Evolutionary conservation across 306 rosid species (phyloP), one percentile per base, ranked within the genome.

Genomic region (Hippophae rhamnoides): DNA sequence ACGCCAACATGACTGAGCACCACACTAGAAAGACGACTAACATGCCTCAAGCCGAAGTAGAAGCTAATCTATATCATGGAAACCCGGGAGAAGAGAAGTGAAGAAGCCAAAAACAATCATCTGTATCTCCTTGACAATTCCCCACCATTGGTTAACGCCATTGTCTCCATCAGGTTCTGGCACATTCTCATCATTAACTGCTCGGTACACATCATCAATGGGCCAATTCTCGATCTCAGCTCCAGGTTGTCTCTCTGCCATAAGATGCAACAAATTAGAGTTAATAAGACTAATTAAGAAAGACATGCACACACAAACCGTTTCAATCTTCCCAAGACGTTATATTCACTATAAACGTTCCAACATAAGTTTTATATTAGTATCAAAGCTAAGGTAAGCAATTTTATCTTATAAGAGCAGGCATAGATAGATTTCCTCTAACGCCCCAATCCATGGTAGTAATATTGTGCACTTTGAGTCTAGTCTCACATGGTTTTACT

Each of bases 91-190:
- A 51, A 92, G 80, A 49, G 99, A 88, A 50, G 90, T 85, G 69
- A 92, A 85, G 67, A 92, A 92, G 62, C 99, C 99, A 66, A 92
- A 88, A 57, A 92, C 90, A 61, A 92, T 92, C 95, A 92, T 85
- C 73, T 88, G 96, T 62, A 92, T 77, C 77, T 92, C 99, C 72
- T 79, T 82, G 64, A 92, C 84, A 72, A 92, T 77, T 64, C 82
- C 93, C 99, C 99, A 92, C 99, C 86, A 92, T 42, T 67, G 94
- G 73, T 83, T 84, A 41, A 80, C 95, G 41, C 84, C 89, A 57
- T 88, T 77, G 60, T 56, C 84, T 38, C 76, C 77, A 38, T 65
- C 90, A 13, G 81, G 69, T 54, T 79, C 94, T 43, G 64, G 83
- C 13, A 41, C 84, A 67, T 82, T 83, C 67, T 73, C 96, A 77